Conservation (phyloP, 1,139 yeast species). For the Taphrina communis region DNA sequence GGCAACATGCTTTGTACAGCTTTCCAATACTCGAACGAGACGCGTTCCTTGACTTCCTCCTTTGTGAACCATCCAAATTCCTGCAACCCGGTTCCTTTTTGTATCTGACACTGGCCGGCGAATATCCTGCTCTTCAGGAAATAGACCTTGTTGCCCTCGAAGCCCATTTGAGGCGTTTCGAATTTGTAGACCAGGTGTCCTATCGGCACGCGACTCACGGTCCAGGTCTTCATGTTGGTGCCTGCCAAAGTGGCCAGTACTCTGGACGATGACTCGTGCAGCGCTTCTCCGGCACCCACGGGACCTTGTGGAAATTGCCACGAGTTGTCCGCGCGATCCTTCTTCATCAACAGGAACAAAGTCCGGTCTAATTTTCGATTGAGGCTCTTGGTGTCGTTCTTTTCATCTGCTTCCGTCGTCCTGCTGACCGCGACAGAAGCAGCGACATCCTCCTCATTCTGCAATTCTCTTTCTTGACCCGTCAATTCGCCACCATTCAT, state of each 20-base stretch:
- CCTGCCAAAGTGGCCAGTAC: constrained; percentile 54
- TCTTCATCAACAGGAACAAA: constrained; percentile 69
- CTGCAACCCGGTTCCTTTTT: constrained; percentile 51
- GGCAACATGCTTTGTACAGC: constrained; percentile 25
- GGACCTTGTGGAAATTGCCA: constrained; percentile 74
- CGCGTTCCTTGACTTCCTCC: constrained; percentile 69
- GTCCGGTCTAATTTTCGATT: constrained; percentile 83
- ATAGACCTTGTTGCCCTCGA: constrained; percentile 58
- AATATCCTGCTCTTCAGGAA: constrained; percentile 85
- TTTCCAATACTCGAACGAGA: constrained; percentile 58
- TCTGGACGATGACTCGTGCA: constrained; percentile 58
- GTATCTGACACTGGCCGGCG: constrained; percentile 78
- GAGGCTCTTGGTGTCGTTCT: constrained; percentile 66
- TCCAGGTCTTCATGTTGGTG: constrained; percentile 76
- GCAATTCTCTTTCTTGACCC: constrained; percentile 50
- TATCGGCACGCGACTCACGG: constrained; percentile 86
- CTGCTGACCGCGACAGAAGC: constrained; percentile 75
- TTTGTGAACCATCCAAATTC: constrained; percentile 83
- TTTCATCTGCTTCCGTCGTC: constrained; percentile 73
- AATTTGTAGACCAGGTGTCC: constrained; percentile 49
- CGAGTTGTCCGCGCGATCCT: constrained; percentile 50
- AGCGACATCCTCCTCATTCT: constrained; percentile 58
- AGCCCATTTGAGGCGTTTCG: constrained; percentile 19
- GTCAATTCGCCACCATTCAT: constrained; percentile 58
- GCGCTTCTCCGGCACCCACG: constrained; percentile 57